These are phyloP conservation scores for Acer saccharum DNA, from an alignment of 345 rosid species.

Conservation along the genomic window DNA sequence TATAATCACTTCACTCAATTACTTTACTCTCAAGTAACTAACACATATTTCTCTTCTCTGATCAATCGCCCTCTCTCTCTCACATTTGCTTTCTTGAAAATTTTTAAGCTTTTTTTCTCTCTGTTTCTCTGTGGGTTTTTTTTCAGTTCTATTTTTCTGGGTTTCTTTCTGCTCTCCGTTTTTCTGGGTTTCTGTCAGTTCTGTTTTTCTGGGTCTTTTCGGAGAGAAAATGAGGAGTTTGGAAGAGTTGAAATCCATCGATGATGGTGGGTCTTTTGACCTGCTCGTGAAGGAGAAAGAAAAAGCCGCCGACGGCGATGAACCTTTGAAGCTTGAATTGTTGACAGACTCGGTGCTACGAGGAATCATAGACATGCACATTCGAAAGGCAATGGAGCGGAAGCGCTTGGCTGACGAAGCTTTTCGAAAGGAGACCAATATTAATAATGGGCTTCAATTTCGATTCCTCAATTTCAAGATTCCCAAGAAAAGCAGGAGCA, in stretches of 20 bases:
- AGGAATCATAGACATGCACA: neutral
- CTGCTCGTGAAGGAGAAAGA: neutral
- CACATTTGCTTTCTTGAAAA: too few relatives aligned
- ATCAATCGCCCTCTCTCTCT: too few relatives aligned
- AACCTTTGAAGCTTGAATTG: neutral
- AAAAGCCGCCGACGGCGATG: neutral
- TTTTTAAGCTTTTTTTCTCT: too few relatives aligned
- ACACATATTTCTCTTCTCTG: too few relatives aligned
- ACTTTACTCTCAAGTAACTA: too few relatives aligned
- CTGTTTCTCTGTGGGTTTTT: too few relatives aligned
- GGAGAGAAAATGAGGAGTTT: neutral
- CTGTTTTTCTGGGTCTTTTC: neutral
- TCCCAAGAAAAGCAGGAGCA: neutral
- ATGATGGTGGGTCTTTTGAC: neutral
- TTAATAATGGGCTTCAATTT: too few relatives aligned
- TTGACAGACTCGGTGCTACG: neutral
- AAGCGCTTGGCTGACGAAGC: neutral
- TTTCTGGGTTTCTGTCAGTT: neutral
- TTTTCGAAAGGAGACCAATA: neutral
- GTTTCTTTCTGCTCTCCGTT: too few relatives aligned
- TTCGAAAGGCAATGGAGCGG: neutral
- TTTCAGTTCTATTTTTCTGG: neutral
- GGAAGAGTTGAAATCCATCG: neutral
- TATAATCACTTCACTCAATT: too few relatives aligned
- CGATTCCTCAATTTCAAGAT: neutral